These are phyloP conservation scores for Fusarium poae DNA, from an alignment of 2,329 filamentous ascomycete genomes.

Conservation along the genomic window DNA sequence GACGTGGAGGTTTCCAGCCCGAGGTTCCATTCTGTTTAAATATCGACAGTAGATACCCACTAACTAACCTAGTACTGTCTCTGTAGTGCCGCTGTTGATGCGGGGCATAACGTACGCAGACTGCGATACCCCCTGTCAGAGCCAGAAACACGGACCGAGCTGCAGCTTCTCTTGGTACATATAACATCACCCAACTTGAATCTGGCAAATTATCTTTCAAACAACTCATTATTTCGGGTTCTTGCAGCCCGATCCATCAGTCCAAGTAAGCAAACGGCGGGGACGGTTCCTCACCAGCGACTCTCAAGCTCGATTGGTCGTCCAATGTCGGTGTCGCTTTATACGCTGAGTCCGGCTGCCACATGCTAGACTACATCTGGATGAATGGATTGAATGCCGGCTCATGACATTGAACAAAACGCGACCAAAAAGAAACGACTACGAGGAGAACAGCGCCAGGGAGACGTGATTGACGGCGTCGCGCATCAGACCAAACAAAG, in stretches of 20 bases:
- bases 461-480: neutral
- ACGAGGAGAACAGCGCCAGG: slow-evolving; percentile 6
- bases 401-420: slow-evolving; percentile 29
- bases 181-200: slow-evolving; percentile 21
- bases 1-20: neutral
- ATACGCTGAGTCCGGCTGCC: slow-evolving; percentile 33
- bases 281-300: neutral
- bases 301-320: neutral
- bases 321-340: slow-evolving; percentile 36
- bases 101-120: slow-evolving; percentile 35
- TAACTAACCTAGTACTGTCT: neutral
- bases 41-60: no score
- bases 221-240: slow-evolving; percentile 11
- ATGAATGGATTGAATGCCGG: slow-evolving; percentile 35
- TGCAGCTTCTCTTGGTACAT: slow-evolving; percentile 30
- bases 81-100: slow-evolving; percentile 10
- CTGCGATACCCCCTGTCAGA: slow-evolving; percentile 26
- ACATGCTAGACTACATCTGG: slow-evolving; percentile 37
- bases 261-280: neutral
- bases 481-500: neutral
- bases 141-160: slow-evolving; percentile 28
- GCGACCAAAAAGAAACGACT: slow-evolving; percentile 25
- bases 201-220: slow-evolving; percentile 13
- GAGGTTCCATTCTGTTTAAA: neutral
- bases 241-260: neutral